Conservation (phyloP, 257 asterid genomes). For the Plectranthus barbatus region DNA sequence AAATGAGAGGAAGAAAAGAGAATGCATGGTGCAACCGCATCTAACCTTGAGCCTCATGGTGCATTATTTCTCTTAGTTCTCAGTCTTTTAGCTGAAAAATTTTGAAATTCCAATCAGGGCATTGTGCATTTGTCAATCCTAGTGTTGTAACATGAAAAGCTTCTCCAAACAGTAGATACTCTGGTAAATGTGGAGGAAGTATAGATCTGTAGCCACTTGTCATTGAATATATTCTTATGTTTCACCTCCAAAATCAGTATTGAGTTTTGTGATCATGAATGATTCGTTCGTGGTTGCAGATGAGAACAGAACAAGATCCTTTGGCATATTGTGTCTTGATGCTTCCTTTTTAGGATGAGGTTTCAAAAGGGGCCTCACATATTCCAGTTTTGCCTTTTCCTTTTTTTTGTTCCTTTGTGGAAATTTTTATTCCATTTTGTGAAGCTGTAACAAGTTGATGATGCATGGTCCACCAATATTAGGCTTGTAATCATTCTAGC, state of each 20-base stretch:
- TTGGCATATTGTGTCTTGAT: slow-evolving; percentile 20
- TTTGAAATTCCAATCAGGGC: slow-evolving; percentile 11
- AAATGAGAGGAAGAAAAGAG: slow-evolving; percentile 15
- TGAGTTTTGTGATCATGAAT: not conserved
- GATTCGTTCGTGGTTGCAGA: not conserved
- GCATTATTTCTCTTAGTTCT: too few relatives aligned
- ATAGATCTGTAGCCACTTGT: slow-evolving; percentile 9
- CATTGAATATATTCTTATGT: not conserved
- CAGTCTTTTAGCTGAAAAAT: not conserved
- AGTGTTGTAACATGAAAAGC: slow-evolving; percentile 10
- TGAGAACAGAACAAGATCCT: slow-evolving; percentile 5
- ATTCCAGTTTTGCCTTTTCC: slow-evolving; percentile 18
- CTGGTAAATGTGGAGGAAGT: slow-evolving; percentile 7
- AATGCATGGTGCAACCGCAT: too few relatives aligned
- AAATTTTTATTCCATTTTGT: slow-evolving; percentile 23
- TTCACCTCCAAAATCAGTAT: not conserved
- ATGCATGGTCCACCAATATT: slow-evolving; percentile 24
- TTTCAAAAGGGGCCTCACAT: slow-evolving; percentile 32
- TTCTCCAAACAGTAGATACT: slow-evolving; percentile 12
- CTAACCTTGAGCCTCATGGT: too few relatives aligned
- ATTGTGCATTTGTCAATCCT: slow-evolving; percentile 1
- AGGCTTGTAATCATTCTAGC: slow-evolving; percentile 2
- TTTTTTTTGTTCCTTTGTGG: slow-evolving; percentile 31
- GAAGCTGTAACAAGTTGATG: slow-evolving; percentile 16
- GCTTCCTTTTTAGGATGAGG: slow-evolving; percentile 16